These are phyloP conservation scores for Fusarium agapanthi DNA, from an alignment of 2,329 filamentous ascomycete species.

Conservation along the genomic window DNA sequence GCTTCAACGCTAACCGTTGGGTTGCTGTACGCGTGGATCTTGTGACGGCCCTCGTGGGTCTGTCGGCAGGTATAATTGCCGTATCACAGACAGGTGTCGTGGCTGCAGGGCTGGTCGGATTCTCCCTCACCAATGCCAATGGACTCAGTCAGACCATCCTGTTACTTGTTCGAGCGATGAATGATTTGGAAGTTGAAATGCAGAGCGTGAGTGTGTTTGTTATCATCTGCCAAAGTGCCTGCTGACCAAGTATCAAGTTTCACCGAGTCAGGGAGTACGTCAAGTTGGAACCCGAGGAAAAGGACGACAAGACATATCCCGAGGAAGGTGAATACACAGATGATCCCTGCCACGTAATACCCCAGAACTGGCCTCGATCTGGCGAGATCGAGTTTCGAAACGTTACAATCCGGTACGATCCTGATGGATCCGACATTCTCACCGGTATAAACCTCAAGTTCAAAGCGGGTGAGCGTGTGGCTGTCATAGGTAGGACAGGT, in stretches of 20 bases:
- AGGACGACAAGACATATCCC: slow-evolving; percentile 51
- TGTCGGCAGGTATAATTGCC: slow-evolving; percentile 62
- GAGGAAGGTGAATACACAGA: slow-evolving; percentile 53
- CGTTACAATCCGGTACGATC: slow-evolving; percentile 59
- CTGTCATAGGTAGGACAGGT: slow-evolving; percentile 81
- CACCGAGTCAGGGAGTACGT: slow-evolving; percentile 61
- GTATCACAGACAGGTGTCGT: slow-evolving; percentile 57
- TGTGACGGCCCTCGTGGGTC: slow-evolving; percentile 61
- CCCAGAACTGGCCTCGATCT: slow-evolving; percentile 55
- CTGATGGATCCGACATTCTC: slow-evolving; percentile 58
- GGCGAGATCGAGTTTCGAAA: slow-evolving; percentile 62
- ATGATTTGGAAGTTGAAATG: slow-evolving; percentile 65
- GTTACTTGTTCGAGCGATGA: slow-evolving; percentile 61
- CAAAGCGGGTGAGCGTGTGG: slow-evolving; percentile 76
- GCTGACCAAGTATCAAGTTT: slow-evolving; percentile 48
- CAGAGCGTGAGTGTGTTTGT: slow-evolving; percentile 57
- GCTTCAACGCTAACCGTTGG: slow-evolving; percentile 67
- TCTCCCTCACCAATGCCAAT: slow-evolving; percentile 65
- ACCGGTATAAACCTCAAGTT: slow-evolving; percentile 61
- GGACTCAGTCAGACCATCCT: slow-evolving; percentile 62
- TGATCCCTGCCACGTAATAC: slow-evolving; percentile 49
- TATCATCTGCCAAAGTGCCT: not conserved
- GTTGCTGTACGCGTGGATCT: slow-evolving; percentile 63
- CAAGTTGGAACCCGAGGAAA: slow-evolving; percentile 53
- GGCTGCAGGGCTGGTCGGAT: slow-evolving; percentile 62